Percentiles rank a stretch among this genome's conserved stretches.
These are phyloP conservation scores for Podospora comata DNA, from an alignment of 495 filamentous ascomycete genomes.

Conservation along the genomic window DNA sequence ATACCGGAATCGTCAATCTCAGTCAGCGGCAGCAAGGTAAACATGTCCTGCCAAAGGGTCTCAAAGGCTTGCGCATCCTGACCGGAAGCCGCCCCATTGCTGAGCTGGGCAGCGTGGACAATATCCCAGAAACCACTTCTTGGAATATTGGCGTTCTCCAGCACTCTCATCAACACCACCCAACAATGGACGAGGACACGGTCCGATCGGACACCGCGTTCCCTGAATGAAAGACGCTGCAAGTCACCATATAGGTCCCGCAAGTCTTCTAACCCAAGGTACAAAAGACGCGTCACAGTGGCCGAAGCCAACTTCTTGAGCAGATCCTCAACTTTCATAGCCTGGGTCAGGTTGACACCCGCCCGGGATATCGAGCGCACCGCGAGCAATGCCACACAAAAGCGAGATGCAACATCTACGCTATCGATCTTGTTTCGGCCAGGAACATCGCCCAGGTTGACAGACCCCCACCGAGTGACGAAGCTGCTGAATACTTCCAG, in stretches of 20 bases:
- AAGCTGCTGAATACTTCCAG: slow-evolving; percentile 45
- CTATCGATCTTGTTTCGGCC: slow-evolving; percentile 13
- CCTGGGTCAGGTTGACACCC: slow-evolving; percentile 27
- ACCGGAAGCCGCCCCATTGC: slow-evolving; percentile 29
- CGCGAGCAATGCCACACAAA: slow-evolving; percentile 24
- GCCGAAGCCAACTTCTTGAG: slow-evolving; percentile 38
- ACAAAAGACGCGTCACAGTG: slow-evolving; percentile 43
- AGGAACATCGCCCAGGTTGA: slow-evolving; percentile 15
- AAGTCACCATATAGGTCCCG: slow-evolving; percentile 62
- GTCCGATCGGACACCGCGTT: slow-evolving; percentile 63
- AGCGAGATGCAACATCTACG: slow-evolving; percentile 20
- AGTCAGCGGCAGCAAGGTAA: slow-evolving; percentile 68
- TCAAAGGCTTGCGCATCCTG: slow-evolving; percentile 61
- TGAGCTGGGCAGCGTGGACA: slow-evolving; percentile 46
- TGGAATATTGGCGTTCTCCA: slow-evolving; percentile 47
- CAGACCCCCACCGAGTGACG: slow-evolving; percentile 33
- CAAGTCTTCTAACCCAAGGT: slow-evolving; percentile 50
- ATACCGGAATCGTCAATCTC: slow-evolving; percentile 73
- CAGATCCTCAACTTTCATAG: slow-evolving; percentile 42
- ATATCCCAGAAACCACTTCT: slow-evolving; percentile 57
- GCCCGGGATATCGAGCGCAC: slow-evolving; percentile 34
- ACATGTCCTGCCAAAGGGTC: slow-evolving; percentile 66
- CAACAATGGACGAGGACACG: slow-evolving; percentile 60
- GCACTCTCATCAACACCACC: slow-evolving; percentile 60
- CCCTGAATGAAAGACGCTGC: slow-evolving; percentile 50